A percentile compares a stretch with the other conserved stretches of the same genome.
Evolutionary conservation across 2,329 filamentous ascomycete genomes (phyloP).

Genomic region (Fusarium sp.): DNA sequence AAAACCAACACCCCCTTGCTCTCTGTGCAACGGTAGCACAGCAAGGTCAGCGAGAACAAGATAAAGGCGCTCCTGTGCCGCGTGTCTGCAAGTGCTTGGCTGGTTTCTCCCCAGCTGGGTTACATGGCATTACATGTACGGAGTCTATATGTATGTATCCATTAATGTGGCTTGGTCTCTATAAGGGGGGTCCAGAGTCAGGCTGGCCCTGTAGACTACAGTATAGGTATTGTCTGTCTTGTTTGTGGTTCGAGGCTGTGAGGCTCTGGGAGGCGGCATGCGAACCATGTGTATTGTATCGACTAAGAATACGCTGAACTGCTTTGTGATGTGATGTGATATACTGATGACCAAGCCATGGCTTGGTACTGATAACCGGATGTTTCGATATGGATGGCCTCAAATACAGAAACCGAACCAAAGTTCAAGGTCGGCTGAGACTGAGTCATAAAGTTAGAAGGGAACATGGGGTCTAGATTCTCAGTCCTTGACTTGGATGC

Average conservation of each 20-base stretch:
- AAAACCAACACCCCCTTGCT: slow-evolving; percentile 1
- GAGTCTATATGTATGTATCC: slow-evolving; percentile 19
- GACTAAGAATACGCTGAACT: background rate
- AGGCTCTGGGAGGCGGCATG: slow-evolving; percentile 22
- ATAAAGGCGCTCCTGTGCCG: slow-evolving; percentile 30
- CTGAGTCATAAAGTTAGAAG: background rate
- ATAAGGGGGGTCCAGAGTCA: background rate
- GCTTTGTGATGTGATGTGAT: background rate
- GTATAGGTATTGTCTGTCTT: background rate
- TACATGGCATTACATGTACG: slow-evolving; percentile 20
- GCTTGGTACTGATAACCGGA: background rate
- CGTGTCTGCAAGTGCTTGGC: slow-evolving; percentile 44
- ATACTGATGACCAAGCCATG: background rate
- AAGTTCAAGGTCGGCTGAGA: background rate
- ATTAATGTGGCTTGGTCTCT: slow-evolving; percentile 15
- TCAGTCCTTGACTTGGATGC: background rate
- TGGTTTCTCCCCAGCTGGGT: slow-evolving; percentile 9
- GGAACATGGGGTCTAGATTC: background rate
- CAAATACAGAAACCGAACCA: background rate
- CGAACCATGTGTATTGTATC: slow-evolving; percentile 25
- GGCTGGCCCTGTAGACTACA: background rate
- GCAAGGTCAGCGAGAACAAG: slow-evolving; percentile 12
- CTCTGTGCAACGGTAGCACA: slow-evolving; percentile 27
- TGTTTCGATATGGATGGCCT: slow-evolving; percentile 17
- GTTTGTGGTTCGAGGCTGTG: background rate